Conservation (phyloP, 148 eudicot genomes). For the Rhododendron ovatum region DNA sequence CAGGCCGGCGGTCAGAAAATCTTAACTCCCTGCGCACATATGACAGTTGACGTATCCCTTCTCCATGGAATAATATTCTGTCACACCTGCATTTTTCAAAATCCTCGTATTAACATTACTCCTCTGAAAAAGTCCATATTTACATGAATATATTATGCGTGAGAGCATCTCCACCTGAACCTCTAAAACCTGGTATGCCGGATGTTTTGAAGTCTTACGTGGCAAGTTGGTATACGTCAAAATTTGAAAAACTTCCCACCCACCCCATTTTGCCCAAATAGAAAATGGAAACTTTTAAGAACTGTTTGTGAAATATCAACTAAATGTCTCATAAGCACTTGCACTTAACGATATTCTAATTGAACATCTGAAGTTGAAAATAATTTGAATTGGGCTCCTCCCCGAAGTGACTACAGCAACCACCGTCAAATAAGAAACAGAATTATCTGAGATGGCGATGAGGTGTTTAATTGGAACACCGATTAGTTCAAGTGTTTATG, state of each 20-base stretch:
- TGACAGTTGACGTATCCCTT: slow-evolving; percentile 40
- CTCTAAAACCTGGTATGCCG: not conserved
- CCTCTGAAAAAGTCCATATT: not conserved
- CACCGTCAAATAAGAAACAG: not conserved
- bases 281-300: not conserved
- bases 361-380: not conserved
- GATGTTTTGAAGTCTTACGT: not conserved
- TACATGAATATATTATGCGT: not conserved
- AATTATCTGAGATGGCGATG: not conserved
- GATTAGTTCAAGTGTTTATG: not conserved
- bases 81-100: slow-evolving; percentile 54
- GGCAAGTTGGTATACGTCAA: not conserved
- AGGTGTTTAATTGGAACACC: not conserved
- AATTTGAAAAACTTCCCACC: not conserved
- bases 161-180: not conserved
- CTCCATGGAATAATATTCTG: slow-evolving; percentile 65
- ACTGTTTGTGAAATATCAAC: not conserved
- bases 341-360: not conserved
- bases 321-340: not conserved
- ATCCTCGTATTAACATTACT: not conserved
- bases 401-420: not conserved
- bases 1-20: slow-evolving; percentile 75
- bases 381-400: too few species aligned
- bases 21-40: slow-evolving; percentile 48
- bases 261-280: not conserved